Evolutionary conservation across 805 yeast genomes (phyloP), one percentile per base, ranked within the genome.

Genomic region (Pichia scutulata): DNA sequence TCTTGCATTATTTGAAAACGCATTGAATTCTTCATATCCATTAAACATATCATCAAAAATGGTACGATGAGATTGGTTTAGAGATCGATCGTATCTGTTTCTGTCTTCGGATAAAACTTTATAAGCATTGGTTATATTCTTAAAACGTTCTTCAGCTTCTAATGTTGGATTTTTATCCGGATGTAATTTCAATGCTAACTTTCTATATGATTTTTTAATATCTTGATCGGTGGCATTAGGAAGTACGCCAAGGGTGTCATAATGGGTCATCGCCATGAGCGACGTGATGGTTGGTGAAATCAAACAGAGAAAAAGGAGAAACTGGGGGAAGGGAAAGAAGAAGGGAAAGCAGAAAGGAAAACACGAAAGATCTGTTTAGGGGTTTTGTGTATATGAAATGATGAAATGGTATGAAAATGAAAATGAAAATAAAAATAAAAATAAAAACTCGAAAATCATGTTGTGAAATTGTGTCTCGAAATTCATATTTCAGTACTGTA

Each of bases 111-210:
- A 92, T 41, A 92, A 71, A 2, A 84, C 82, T 59, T 86, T 95
- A 65, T 92, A 89, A 0, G 97, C 97, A 61, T 85, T 88, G 63
- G 87, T 92, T 51, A 92, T 83, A 48, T 81, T 85, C 52, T 92
- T 87, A 93, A 92, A 90, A 59, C 84, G 85, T 49, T 74, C 75
- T 65, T 88, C 95, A 23, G 86, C 86, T 49, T 82, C 73, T 46
- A 60, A 60, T 43, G 67, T 70, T 13, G 78, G 80, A 62, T 86
- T 84, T 70, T 88, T 87, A 63, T 87, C 96, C 0, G 96, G 96
- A 64, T 87, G 96, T 60, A 77, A 77, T 55, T 70, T 72, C 52
- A 86, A 73, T 4, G 95, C 95, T 57, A 81, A 75, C 59, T 78
- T 81, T 59, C 89, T 74, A 68, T 85, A 88, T 1, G 95, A 89